Evolutionary conservation across 164 flowering plant species (phyloP).

Genomic region (Vitis cinerea): DNA sequence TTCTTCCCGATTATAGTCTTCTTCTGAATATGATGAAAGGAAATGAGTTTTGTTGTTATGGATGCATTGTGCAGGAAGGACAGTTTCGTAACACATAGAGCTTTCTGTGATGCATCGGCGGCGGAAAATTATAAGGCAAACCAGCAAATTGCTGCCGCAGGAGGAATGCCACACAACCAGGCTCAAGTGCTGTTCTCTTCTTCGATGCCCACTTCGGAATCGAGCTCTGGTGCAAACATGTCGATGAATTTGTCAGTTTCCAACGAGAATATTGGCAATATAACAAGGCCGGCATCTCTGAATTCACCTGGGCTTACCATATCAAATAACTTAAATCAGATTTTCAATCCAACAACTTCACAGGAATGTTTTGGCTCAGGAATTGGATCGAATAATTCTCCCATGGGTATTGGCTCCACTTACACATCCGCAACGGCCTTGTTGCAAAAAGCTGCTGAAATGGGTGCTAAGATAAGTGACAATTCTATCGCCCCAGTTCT

Average conservation of each 20-base stretch:
- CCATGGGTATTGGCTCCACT: slow-evolving; percentile 19
- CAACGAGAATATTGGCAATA: slow-evolving; percentile 15
- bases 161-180: slow-evolving; percentile 17
- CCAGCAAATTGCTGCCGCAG: slow-evolving; percentile 5
- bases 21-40: too few relatives aligned
- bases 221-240: slow-evolving; percentile 16
- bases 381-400: slow-evolving; percentile 11
- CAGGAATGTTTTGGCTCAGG: neutral
- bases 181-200: slow-evolving; percentile 19
- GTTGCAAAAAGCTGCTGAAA: slow-evolving; percentile 55
- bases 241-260: slow-evolving; percentile 19
- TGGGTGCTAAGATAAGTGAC: slow-evolving; percentile 51
- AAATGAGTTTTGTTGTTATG: neutral
- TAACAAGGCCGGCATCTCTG: slow-evolving; percentile 17
- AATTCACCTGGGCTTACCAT: slow-evolving; percentile 24
- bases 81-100: slow-evolving; percentile 32
- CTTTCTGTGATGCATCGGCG: slow-evolving; percentile 29
- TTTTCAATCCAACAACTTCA: slow-evolving; percentile 1
- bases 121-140: slow-evolving; percentile 20
- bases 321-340: slow-evolving; percentile 12
- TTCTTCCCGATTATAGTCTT: neutral
- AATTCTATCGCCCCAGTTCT: slow-evolving; percentile 34
- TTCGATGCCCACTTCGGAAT: slow-evolving; percentile 20
- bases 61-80: slow-evolving; percentile 21
- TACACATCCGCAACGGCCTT: slow-evolving; percentile 55